These are phyloP conservation scores for Phialophora macrospora DNA, from an alignment of 2,329 filamentous ascomycete species.

Conservation along the genomic window DNA sequence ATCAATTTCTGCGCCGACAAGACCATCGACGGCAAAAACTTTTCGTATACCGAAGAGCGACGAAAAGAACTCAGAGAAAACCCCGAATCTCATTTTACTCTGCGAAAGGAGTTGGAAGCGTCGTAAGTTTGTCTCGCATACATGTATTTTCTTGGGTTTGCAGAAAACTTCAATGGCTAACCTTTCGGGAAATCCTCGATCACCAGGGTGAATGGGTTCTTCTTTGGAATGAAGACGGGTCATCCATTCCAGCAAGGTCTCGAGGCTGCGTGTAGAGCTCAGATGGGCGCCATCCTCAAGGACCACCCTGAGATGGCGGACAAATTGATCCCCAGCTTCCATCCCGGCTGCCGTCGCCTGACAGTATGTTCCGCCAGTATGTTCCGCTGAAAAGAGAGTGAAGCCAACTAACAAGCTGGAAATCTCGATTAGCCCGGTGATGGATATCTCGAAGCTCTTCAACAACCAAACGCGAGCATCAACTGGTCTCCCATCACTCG, in stretches of 20 bases:
- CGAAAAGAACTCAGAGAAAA: slow-evolving; percentile 19
- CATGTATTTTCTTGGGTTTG: slow-evolving; percentile 31
- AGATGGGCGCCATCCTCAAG: slow-evolving; percentile 37
- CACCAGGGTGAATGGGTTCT: slow-evolving; percentile 22
- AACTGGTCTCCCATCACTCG: slow-evolving; percentile 38
- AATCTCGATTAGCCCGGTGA: slow-evolving; percentile 36
- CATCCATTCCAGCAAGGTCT: slow-evolving; percentile 15
- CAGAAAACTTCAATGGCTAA: slow-evolving; percentile 36
- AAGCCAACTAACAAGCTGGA: slow-evolving; percentile 33
- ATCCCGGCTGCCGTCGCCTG: slow-evolving; percentile 41
- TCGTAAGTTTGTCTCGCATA: slow-evolving; percentile 18
- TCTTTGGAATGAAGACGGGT: slow-evolving; percentile 26
- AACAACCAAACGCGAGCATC: slow-evolving; percentile 37
- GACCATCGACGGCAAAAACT: slow-evolving; percentile 25
- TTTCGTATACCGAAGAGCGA: slow-evolving; percentile 33
- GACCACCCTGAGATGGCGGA: slow-evolving; percentile 31
- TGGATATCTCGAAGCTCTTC: slow-evolving; percentile 45
- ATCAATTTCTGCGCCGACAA: slow-evolving; percentile 31
- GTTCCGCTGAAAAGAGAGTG: slow-evolving; percentile 41
- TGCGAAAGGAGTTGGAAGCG: slow-evolving; percentile 44
- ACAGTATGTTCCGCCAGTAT: slow-evolving; percentile 39
- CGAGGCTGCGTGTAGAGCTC: slow-evolving; percentile 20
- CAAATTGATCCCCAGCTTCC: slow-evolving; percentile 38
- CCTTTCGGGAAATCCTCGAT: slow-evolving; percentile 31
- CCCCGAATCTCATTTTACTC: slow-evolving; percentile 39